A percentile compares a stretch with the other conserved stretches of the same genome.
These are phyloP conservation scores for Pyricularia pennisetigena DNA, from an alignment of 2,329 filamentous ascomycete species.

Conservation along the genomic window DNA sequence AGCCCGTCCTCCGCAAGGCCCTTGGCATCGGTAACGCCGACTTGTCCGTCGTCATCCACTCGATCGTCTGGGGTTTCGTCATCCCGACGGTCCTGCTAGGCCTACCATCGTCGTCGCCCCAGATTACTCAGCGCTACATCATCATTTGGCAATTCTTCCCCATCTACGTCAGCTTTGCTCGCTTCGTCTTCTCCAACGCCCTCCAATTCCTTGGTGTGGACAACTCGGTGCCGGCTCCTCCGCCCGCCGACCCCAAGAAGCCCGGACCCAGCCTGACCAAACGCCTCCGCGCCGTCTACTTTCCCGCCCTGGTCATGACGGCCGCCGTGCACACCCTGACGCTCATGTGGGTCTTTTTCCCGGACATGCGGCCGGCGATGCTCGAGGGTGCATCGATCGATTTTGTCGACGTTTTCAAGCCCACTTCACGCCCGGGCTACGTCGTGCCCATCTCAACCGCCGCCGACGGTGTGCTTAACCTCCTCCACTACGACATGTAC, in stretches of 20 bases:
- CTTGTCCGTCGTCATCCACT: slow-evolving; percentile 1
- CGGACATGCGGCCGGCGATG: neutral
- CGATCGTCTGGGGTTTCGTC: slow-evolving; percentile 2
- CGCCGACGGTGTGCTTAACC: neutral
- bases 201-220: neutral
- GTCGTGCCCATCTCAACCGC: neutral
- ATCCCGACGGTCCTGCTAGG: neutral
- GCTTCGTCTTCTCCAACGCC: neutral
- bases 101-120: neutral
- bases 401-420: neutral
- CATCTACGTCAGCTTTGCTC: neutral
- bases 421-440: neutral
- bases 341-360: slow-evolving; percentile 1
- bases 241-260: neutral
- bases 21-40: slow-evolving; percentile 3
- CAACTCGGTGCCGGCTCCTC: neutral
- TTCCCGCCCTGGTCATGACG: neutral
- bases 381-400: neutral
- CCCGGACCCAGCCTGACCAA: neutral
- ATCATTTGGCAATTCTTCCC: slow-evolving; percentile 3
- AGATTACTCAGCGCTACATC: neutral
- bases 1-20: neutral
- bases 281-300: slow-evolving; percentile 3
- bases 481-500: slow-evolving; percentile 3
- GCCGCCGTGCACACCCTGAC: neutral